These are phyloP conservation scores for Lodderomyces pseudojiufengensis DNA, from an alignment of 1,139 yeast species.

Conservation along the genomic window DNA sequence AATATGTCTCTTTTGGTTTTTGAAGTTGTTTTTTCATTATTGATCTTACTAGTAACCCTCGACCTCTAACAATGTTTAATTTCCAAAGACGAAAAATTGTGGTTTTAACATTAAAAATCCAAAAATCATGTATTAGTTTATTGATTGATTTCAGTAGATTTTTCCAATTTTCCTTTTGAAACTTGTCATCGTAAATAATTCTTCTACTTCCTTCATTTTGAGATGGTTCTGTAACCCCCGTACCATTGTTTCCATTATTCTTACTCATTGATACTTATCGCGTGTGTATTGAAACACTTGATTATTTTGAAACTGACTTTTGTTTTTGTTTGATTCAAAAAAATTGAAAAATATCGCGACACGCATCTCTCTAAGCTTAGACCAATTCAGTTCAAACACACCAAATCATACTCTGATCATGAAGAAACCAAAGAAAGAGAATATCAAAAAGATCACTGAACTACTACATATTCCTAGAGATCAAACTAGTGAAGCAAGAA, in stretches of 20 bases:
- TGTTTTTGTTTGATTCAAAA: too few relatives aligned
- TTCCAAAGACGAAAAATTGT: slow-evolving; percentile 49
- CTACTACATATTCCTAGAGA: slow-evolving; percentile 1
- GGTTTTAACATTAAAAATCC: slow-evolving; percentile 44
- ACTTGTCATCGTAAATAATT: too few relatives aligned
- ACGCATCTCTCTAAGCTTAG: background rate
- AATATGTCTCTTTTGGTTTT: slow-evolving; percentile 34
- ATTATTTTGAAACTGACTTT: too few relatives aligned
- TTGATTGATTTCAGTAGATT: slow-evolving; percentile 45
- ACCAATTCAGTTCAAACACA: background rate
- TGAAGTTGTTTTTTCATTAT: slow-evolving; percentile 54
- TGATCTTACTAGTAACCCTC: slow-evolving; percentile 55
- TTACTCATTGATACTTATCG: too few relatives aligned
- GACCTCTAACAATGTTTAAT: slow-evolving; percentile 54
- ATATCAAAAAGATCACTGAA: background rate
- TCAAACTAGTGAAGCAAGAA: background rate
- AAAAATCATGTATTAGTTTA: slow-evolving; percentile 44
- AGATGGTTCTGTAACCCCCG: too few relatives aligned
- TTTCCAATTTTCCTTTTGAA: slow-evolving; percentile 56
- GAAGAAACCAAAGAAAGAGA: slow-evolving; percentile 1
- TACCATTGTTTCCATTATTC: too few relatives aligned
- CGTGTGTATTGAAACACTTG: too few relatives aligned
- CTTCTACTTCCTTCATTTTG: too few relatives aligned
- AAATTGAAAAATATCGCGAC: too few relatives aligned
- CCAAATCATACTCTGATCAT: background rate